phyloP scores from a whole-genome alignment of 2,329 filamentous ascomycete genomes.

The Pseudogymnoascus verrucosus region DNA sequence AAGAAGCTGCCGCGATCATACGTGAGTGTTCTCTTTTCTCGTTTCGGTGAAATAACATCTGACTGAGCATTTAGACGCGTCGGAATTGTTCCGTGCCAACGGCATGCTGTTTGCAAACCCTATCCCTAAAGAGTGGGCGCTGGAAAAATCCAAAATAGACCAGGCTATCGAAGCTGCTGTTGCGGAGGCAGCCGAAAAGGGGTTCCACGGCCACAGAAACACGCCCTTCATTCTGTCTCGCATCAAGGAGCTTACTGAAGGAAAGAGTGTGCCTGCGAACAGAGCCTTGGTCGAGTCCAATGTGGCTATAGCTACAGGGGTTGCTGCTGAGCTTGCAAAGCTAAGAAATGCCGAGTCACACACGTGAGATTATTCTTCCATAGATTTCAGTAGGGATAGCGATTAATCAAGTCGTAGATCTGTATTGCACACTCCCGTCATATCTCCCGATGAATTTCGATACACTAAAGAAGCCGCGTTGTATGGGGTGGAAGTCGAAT shows the following conservation, averaged over 20 bases:
- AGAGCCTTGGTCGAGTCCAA: constrained; percentile 58
- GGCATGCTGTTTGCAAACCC: constrained; percentile 86
- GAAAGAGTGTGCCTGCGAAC: constrained; percentile 55
- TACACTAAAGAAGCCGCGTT: constrained; percentile 5
- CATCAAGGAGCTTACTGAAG: constrained; percentile 60
- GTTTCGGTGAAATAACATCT: background rate
- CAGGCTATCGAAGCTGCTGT: constrained; percentile 48
- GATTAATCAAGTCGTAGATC: constrained; percentile 8
- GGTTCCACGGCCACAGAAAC: constrained; percentile 55
- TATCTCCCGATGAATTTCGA: background rate
- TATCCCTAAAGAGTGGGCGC: constrained; percentile 50
- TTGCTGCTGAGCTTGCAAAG: constrained; percentile 54
- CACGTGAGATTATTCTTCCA: constrained; percentile 32
- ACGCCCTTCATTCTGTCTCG: constrained; percentile 61
- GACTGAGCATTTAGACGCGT: constrained; percentile 47
- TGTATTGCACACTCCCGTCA: constrained; percentile 5
- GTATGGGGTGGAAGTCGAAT: background rate
- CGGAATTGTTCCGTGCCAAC: constrained; percentile 53
- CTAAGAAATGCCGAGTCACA: constrained; percentile 35
- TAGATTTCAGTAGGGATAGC: constrained; percentile 10
- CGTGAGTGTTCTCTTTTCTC: constrained; percentile 36
- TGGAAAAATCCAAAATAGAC: constrained; percentile 53
- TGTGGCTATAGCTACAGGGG: constrained; percentile 53
- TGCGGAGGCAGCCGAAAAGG: constrained; percentile 42
- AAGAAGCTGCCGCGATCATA: constrained; percentile 83